Conservation (phyloP, 257 asterid genomes). For the Petunia secreta region DNA sequence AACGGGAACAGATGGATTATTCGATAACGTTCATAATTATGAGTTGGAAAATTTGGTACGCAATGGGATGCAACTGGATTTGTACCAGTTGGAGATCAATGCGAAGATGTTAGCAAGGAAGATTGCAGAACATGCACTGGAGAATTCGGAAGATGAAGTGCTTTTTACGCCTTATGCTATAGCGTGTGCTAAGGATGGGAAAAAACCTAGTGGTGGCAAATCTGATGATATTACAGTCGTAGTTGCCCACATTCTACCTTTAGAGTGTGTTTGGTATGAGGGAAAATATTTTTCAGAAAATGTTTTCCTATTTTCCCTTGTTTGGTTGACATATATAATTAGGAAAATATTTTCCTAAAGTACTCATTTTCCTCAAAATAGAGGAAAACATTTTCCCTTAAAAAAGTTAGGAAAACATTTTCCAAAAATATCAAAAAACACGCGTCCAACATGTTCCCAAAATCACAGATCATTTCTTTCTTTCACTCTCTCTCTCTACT, state of each 20-base stretch:
- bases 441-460: no score
- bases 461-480: no score
- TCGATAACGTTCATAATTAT: slow-evolving; percentile 31
- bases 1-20: slow-evolving; percentile 51
- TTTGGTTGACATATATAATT: no score
- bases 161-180: slow-evolving; percentile 28
- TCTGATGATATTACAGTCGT: slow-evolving; percentile 46
- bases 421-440: no score
- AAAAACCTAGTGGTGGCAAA: slow-evolving; percentile 32
- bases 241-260: slow-evolving; percentile 27
- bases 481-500: no score
- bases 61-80: not conserved
- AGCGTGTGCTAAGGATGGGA: slow-evolving; percentile 31
- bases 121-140: not conserved
- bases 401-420: no score
- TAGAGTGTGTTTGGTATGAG: no score
- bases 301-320: no score
- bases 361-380: no score
- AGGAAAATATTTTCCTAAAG: no score
- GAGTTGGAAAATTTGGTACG: slow-evolving; percentile 32
- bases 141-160: not conserved
- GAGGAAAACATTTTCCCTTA: no score
- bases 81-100: not conserved
- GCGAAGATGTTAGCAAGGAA: slow-evolving; percentile 27
- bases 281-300: no score